Base-by-base conservation (phyloP, 2,329 filamentous ascomycete genomes). In the Epichloe sibirici region DNA sequence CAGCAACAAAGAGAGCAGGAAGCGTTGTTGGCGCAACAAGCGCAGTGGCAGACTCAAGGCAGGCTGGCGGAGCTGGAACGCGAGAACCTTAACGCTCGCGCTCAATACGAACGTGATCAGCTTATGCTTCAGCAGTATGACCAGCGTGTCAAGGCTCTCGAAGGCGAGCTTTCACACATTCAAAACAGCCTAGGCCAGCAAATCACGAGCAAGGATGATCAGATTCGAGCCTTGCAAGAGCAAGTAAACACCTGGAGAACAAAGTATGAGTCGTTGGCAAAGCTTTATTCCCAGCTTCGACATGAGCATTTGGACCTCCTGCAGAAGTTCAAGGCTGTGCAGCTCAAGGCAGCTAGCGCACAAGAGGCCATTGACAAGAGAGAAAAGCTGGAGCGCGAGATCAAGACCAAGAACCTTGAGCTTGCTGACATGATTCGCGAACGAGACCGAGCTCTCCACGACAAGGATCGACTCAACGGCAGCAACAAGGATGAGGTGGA, bases 321-420 rank as follows among this genome's bases (percentile, higher is more conserved):
- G 45, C 88, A 95, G 65, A 97, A 94, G 65, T 97, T 95, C 72
- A 98, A 98, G 77, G 78, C 84, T 6, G 88, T 96, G 39, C 94
- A 97, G 68, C 78, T 97, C 57, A 98, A 97, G 76, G 93, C 93
- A 2, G 90, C 91, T 15, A 97, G 90, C 5, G 93, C 93, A 0
- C 91, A 97, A 66, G 93, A 98, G 71, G 93, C 93, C 1, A 95
- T 97, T 57, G 93, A 97, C 53, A 84, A 81, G 61, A 85, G 91
- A 8, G 93, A 98, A 73, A 95, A 94, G 74, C 78, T 98, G 50
- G 90, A 97, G 72, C 86, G 91, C 37, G 93, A 98, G 71, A 86
- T 98, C 67, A 98, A 98, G 79, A 96, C 91, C 34, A 98, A 98
- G 80, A 98, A 98, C 65, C 75, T 98, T n/a, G 93, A 98, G 69